These are phyloP conservation scores for Tylopilus sp. DNA, from an alignment of 1,284 basidiomycete species.

Conservation along the genomic window DNA sequence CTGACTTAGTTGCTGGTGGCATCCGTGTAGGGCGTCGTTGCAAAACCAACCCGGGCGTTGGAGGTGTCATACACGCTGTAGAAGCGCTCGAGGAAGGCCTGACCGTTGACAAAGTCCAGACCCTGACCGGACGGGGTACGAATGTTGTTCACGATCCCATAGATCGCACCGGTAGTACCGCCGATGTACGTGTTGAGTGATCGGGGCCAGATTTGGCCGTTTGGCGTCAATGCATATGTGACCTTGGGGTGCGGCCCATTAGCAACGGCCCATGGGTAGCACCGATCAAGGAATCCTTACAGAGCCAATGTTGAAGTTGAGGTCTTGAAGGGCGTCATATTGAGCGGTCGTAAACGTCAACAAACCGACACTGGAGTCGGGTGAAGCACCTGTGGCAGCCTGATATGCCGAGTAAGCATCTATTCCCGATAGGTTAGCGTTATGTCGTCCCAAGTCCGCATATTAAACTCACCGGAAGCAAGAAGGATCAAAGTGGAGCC, in stretches of 20 bases:
- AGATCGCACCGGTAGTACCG: conserved; percentile 40
- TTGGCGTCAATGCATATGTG: conserved; percentile 40
- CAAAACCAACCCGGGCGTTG: conserved; percentile 53
- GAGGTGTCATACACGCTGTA: conserved; percentile 63
- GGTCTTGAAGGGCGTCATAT: conserved; percentile 37
- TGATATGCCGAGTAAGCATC: conserved; percentile 55
- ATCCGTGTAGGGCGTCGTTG: conserved; percentile 51
- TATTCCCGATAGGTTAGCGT: conserved; percentile 12
- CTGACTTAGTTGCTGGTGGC: conserved; percentile 50
- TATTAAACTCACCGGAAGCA: conserved; percentile 29
- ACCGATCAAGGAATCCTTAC: conserved; percentile 33
- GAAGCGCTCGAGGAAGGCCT: conserved; percentile 60
- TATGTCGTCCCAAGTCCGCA: background rate
- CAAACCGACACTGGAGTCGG: conserved; percentile 42
- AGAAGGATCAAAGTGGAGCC: conserved; percentile 40
- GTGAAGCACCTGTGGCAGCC: conserved; percentile 48
- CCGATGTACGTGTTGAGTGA: conserved; percentile 43
- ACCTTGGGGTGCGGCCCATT: conserved; percentile 19
- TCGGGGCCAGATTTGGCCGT: conserved; percentile 50
- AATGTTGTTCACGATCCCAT: conserved; percentile 47
- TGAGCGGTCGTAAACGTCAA: conserved; percentile 37
- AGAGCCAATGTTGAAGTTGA: conserved; percentile 42
- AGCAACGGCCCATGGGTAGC: background rate
- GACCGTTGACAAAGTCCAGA: conserved; percentile 53
- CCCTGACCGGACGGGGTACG: conserved; percentile 40